These are phyloP conservation scores for Auxenochlorella protothecoides DNA, from an alignment of 139 green algal genomes.

Conservation along the genomic window DNA sequence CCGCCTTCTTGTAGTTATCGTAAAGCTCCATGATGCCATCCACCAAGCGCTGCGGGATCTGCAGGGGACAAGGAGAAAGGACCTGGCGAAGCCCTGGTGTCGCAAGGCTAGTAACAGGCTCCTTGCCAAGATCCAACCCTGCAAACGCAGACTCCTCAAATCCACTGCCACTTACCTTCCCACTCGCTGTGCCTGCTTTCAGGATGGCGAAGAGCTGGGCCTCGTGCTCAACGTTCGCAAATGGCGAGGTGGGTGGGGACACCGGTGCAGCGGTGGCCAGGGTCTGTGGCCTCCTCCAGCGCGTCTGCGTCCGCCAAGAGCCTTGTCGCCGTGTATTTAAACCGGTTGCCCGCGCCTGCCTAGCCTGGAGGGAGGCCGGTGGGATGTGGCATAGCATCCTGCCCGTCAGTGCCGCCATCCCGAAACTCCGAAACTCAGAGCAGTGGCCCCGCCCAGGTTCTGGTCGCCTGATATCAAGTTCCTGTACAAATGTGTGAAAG, in stretches of 20 bases:
- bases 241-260: conserved; percentile 17
- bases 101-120: too few relatives aligned
- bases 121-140: neutral
- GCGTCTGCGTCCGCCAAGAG: too few relatives aligned
- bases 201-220: conserved; percentile 55
- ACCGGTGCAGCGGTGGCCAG: neutral
- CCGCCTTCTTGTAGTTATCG: conserved; percentile 68
- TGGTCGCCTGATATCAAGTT: too few relatives aligned
- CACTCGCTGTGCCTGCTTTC: conserved; percentile 27
- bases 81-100: too few relatives aligned
- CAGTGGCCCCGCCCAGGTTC: too few relatives aligned
- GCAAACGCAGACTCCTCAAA: conserved; percentile 1
- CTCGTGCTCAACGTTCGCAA: conserved; percentile 33
- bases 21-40: conserved; percentile 72
- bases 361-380: too few relatives aligned
- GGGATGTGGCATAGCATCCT: too few relatives aligned
- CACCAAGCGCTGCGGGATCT: conserved; percentile 29
- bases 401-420: too few relatives aligned
- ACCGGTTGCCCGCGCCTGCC: too few relatives aligned
- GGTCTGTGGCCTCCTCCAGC: neutral
- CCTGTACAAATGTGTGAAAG: too few relatives aligned
- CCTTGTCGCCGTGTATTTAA: too few relatives aligned
- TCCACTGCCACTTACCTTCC: conserved; percentile 16
- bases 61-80: neutral
- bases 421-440: too few relatives aligned